Conservation (phyloP, 2,329 filamentous ascomycete genomes). For the Fusarium sambucinum region DNA sequence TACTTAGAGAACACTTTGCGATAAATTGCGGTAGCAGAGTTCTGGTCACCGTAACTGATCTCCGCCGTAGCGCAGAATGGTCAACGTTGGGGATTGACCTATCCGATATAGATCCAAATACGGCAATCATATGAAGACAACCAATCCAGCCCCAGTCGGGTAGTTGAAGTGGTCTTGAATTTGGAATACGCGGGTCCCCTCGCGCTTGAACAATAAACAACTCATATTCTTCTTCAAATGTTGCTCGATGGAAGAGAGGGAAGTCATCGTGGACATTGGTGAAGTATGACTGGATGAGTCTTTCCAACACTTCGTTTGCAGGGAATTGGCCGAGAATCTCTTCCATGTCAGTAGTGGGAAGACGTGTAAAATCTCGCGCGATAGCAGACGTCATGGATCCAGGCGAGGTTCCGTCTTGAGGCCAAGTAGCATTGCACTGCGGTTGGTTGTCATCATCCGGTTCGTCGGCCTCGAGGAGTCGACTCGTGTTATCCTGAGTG, state of each 20-base stretch:
- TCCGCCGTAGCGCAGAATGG: constrained; percentile 44
- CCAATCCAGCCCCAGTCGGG: constrained; percentile 53
- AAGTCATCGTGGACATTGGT: constrained; percentile 53
- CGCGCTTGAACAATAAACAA: constrained; percentile 44
- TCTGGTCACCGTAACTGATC: constrained; percentile 24
- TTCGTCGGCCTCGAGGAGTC: constrained; percentile 32
- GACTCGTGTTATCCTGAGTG: constrained; percentile 35
- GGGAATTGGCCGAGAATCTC: constrained; percentile 49
- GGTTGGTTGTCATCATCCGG: constrained; percentile 32
- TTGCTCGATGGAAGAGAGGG: constrained; percentile 52
- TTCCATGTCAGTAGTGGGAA: constrained; percentile 45
- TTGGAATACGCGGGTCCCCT: constrained; percentile 2
- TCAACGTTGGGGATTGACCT: constrained; percentile 44
- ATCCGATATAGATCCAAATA: constrained; percentile 52
- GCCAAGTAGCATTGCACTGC: background rate
- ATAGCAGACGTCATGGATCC: constrained; percentile 46
- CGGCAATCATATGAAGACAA: constrained; percentile 55
- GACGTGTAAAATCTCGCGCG: constrained; percentile 48
- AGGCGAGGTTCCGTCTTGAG: constrained; percentile 43
- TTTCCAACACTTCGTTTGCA: constrained; percentile 46
- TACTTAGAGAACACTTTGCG: constrained; percentile 34
- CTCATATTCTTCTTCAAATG: constrained; percentile 54
- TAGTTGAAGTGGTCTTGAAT: constrained; percentile 15
- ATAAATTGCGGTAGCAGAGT: constrained; percentile 33
- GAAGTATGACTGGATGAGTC: constrained; percentile 53